Base-by-base conservation (phyloP, 2,329 filamentous ascomycete genomes). In the Pseudopithomyces maydicus region DNA sequence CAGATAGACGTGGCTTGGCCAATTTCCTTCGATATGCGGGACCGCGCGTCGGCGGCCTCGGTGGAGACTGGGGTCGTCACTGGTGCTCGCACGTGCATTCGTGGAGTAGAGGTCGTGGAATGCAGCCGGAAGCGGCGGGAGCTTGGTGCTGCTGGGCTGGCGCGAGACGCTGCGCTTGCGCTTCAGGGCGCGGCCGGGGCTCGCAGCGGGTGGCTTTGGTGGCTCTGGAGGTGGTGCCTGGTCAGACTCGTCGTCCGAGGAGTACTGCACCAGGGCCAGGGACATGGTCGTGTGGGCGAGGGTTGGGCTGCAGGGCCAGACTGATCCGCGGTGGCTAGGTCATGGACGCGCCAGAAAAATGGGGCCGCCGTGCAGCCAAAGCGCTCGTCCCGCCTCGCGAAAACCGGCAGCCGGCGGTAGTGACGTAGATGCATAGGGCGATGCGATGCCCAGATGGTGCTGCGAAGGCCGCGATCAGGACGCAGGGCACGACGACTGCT, bases 91-190 rank as follows among this genome's bases (percentile, higher is more conserved):
- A 60, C 94, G 87, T 50, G 90, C 88, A 39, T 88, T 90, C 11
- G 90, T 89, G 26, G 93, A 90, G 77, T 99, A 98, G 53, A 98
- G 83, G 74, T 97, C 90, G 74, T 92, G 90, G 75, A 99, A 98
- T 54, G 85, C 80, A 12, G 87, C 77, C 8, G 93, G 94, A 20
- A 97, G 82, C 8, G 92, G 90, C 29, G 91, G 92, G 35, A 93
- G 78, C 22, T 73, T 69, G 46, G 69, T 48, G 19, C 39, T 52
- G 3, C 39, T 52, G 3, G 61, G 19, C 20, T 62, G 58, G 32
- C 54, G 49, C 50, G 52, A 22, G n/a, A 62, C 58, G 58, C 54
- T 66, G 55, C 57, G 69, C 66, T 70, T 76, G 62, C 73, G 72
- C 66, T 76, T 76, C 54, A 62, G 44, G 35, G 58, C 51, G 52